These are phyloP conservation scores for Pezicula carpinea DNA, from an alignment of 2,329 filamentous ascomycete species.

Conservation along the genomic window DNA sequence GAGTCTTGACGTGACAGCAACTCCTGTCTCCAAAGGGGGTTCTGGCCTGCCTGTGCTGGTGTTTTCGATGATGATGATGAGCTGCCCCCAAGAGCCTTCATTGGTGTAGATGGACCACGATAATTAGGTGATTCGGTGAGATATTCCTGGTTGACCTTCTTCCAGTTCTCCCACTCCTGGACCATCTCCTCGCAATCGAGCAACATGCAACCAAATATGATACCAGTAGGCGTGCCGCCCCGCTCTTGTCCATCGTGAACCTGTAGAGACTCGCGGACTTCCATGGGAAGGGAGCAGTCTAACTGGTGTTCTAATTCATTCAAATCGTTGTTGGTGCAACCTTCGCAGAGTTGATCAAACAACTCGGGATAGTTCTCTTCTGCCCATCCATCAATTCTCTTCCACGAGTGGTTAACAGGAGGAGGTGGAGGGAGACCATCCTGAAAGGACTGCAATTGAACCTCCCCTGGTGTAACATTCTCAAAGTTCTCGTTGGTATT, in stretches of 20 bases:
- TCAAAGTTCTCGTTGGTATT: slow-evolving; percentile 65
- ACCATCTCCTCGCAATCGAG: slow-evolving; percentile 98
- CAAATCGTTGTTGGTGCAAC: slow-evolving; percentile 87
- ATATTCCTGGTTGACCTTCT: slow-evolving; percentile 86
- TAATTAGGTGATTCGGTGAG: slow-evolving; percentile 48
- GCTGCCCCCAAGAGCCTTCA: slow-evolving; percentile 67
- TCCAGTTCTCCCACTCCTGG: slow-evolving; percentile 97
- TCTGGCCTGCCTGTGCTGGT: slow-evolving; percentile 46
- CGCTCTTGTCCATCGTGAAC: slow-evolving; percentile 97
- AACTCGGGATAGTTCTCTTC: slow-evolving; percentile 95
- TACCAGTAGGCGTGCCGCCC: slow-evolving; percentile 82
- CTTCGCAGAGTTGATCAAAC: slow-evolving; percentile 88
- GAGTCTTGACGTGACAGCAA: slow-evolving; percentile 81
- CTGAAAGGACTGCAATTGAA: slow-evolving; percentile 93
- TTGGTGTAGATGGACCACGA: slow-evolving; percentile 55
- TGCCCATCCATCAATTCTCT: slow-evolving; percentile 87
- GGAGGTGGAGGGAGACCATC: slow-evolving; percentile 88
- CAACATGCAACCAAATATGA: slow-evolving; percentile 91
- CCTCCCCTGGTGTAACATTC: slow-evolving; percentile 70
- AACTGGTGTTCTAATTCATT: slow-evolving; percentile 96
- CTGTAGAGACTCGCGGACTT: slow-evolving; percentile 87
- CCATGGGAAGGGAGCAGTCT: slow-evolving; percentile 88
- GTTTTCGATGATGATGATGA: slow-evolving; percentile 63
- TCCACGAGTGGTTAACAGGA: slow-evolving; percentile 85
- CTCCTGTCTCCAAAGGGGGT: slow-evolving; percentile 76